Conservation (phyloP, 75 land plant species). For the Picea glauca region DNA sequence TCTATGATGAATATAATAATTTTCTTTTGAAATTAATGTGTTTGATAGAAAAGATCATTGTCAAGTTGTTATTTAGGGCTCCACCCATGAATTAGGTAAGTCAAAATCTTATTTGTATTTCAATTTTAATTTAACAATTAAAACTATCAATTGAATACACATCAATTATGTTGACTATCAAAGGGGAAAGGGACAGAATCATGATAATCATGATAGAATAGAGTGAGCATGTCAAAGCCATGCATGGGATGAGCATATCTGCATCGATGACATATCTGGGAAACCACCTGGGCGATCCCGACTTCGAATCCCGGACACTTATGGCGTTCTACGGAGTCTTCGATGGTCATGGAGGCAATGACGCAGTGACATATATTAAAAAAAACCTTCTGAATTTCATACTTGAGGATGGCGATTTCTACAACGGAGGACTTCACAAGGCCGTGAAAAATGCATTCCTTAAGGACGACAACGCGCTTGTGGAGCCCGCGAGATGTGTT, state of each 20-base stretch:
- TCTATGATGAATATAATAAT: too few relatives aligned
- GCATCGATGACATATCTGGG: constrained; percentile 32
- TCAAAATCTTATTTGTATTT: too few relatives aligned
- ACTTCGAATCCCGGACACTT: constrained; percentile 9
- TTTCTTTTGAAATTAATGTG: too few relatives aligned
- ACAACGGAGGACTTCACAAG: constrained; percentile 23
- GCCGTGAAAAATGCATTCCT: constrained; percentile 70
- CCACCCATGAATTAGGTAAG: too few relatives aligned
- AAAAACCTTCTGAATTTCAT: constrained; percentile 34
- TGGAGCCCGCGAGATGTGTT: constrained; percentile 9
- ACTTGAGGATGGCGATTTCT: constrained; percentile 57
- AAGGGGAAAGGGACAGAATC: too few relatives aligned
- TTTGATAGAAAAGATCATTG: too few relatives aligned
- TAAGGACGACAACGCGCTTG: constrained; percentile 60
- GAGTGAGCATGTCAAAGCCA: constrained; percentile 4
- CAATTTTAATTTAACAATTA: too few relatives aligned
- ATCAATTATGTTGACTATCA: too few relatives aligned
- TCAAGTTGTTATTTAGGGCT: too few relatives aligned
- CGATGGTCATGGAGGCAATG: constrained; percentile 84
- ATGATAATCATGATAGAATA: too few relatives aligned
- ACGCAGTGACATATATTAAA: constrained; percentile 45
- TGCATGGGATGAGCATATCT: constrained; percentile 55
- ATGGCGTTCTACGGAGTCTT: constrained; percentile 3
- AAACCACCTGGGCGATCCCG: constrained; percentile 18
- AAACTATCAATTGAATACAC: too few relatives aligned